Base-by-base conservation (phyloP, 2,329 filamentous ascomycete genomes). In the Dactylellina parvicollis region DNA sequence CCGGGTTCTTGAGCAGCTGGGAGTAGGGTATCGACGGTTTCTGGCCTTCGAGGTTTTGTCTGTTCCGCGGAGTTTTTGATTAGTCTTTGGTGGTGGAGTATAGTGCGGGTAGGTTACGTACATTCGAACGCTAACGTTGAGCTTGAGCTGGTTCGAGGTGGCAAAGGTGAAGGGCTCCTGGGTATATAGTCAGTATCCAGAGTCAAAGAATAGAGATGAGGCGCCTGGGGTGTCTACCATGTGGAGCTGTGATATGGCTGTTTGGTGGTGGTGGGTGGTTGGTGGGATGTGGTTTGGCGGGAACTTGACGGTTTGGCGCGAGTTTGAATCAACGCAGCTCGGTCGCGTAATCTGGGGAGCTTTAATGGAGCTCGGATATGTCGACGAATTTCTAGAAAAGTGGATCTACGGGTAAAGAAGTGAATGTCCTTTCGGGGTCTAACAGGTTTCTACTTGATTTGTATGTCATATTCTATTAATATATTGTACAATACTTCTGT, bases 11-110 rank as follows among this genome's bases (percentile, higher is more conserved):
- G 47, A 97, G 83, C 22, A 98, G 86, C 0, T 89, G 90, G 0
- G 94, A 96, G 77, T 88, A 90, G 1, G 89, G 87, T 55, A 92
- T 84, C 2, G 89, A 87, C 75, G 88, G 88, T 81, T 93, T 90
- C 76, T 90, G 88, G 59, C 92, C 92, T 80, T 95, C 92, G 56
- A 94, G 85, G 75, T 87, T 88, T 79, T 89, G 88, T 81, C 89
- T 92, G 78, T 69, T 81, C 89, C 92, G 78, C 69, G 77, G 81
- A 79, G 3, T 69, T 84, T 83, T 28, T 30, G 20, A 34, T 79
- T 70, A 79, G 75, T n/a, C 42, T 54, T 16, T 28, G 42, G 18
- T 61, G 30, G n/a, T 36, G 32, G 49, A 26, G 54, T 49, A 10
- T 24, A 32, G 16, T 40, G n/a, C 2, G n/a, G 47, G 60, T 32